Conservation (phyloP, 1,284 basidiomycete species). For the Ceratobasidium sp. region DNA sequence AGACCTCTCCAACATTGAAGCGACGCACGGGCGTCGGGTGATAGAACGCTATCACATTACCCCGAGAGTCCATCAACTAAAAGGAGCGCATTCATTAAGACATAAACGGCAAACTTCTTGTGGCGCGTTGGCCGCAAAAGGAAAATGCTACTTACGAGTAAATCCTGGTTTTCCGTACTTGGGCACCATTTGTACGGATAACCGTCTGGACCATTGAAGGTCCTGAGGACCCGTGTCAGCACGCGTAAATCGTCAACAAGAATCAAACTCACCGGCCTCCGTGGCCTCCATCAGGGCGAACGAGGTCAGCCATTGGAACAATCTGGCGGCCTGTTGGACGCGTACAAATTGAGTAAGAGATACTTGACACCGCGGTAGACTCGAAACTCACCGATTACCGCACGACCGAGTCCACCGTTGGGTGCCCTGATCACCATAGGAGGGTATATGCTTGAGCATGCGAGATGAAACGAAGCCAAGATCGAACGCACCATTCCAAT, state of each 20-base stretch:
- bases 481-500: constrained; percentile 67
- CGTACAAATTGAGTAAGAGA: constrained; percentile 21
- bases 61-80: constrained; percentile 73
- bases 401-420: constrained; percentile 78
- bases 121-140: constrained; percentile 21
- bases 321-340: constrained; percentile 39
- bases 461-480: constrained; percentile 28
- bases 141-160: constrained; percentile 59
- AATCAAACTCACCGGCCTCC: constrained; percentile 23
- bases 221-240: constrained; percentile 50
- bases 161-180: constrained; percentile 61
- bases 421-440: constrained; percentile 50
- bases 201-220: constrained; percentile 81
- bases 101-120: constrained; percentile 37
- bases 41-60: constrained; percentile 75
- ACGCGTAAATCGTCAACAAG: neutral
- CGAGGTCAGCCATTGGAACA: constrained; percentile 78
- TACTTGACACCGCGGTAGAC: neutral
- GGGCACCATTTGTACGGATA: constrained; percentile 77
- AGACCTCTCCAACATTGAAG: constrained; percentile 81
- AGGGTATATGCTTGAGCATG: constrained; percentile 29
- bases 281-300: constrained; percentile 51
- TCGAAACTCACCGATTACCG: constrained; percentile 77
- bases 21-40: constrained; percentile 73
- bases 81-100: constrained; percentile 37